Conservation (phyloP, 768 basidiomycete genomes). For the Grammothele lineata region DNA sequence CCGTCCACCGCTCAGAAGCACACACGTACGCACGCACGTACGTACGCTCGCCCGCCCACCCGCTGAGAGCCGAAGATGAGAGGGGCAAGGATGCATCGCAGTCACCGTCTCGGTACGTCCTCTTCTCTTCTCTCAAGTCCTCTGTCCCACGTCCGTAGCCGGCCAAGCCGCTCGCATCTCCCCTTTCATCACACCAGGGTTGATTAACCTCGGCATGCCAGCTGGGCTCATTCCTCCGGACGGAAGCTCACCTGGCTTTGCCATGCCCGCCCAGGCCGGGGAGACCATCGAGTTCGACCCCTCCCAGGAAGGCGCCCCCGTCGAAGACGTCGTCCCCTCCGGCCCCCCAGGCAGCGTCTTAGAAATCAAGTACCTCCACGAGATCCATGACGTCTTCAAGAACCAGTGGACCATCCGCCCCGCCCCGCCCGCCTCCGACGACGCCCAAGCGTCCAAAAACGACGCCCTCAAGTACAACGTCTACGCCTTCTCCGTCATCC, state of each 20-base stretch:
- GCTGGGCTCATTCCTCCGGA: background rate
- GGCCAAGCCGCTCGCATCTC: too few species aligned
- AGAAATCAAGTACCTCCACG: constrained; percentile 23
- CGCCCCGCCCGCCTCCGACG: constrained; percentile 14
- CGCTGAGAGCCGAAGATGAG: too few species aligned
- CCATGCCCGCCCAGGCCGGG: constrained; percentile 15
- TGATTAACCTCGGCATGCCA: too few species aligned
- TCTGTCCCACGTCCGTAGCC: too few species aligned
- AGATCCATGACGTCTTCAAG: constrained; percentile 18
- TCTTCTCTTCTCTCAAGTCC: too few species aligned
- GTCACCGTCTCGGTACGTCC: too few species aligned
- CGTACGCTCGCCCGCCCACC: too few species aligned
- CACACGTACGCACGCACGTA: too few species aligned
- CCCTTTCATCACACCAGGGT: too few species aligned
- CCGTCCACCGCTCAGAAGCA: background rate
- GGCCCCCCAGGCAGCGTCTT: constrained; percentile 20
- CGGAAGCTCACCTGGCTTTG: constrained; percentile 5
- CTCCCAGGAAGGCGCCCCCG: background rate
- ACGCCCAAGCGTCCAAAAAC: constrained; percentile 6
- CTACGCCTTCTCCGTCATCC: constrained; percentile 25
- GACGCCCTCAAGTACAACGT: constrained; percentile 21
- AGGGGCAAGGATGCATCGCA: too few species aligned
- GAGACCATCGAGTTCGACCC: constrained; percentile 20
- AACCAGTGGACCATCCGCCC: constrained; percentile 22
- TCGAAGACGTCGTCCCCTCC: constrained; percentile 14